These are phyloP conservation scores for Ceratobasidium theobromae DNA, from an alignment of 1,284 basidiomycete genomes.

Conservation along the genomic window DNA sequence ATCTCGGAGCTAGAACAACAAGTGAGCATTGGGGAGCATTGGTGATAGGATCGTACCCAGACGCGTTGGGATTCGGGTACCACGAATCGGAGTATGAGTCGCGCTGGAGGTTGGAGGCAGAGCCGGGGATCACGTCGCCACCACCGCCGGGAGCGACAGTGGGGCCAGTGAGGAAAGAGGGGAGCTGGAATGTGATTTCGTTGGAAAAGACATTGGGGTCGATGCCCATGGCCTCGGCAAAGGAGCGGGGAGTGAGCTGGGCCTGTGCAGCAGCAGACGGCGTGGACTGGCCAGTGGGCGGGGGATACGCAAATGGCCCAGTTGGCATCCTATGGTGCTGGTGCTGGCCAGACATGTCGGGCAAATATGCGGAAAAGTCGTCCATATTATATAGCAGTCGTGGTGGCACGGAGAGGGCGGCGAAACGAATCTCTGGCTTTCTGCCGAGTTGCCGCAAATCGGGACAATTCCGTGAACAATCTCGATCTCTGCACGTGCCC, in stretches of 20 bases:
- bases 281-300: conserved; percentile 8
- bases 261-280: conserved; percentile 5
- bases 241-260: conserved; percentile 1
- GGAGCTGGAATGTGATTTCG: conserved; percentile 43
- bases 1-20: neutral
- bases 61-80: conserved; percentile 43
- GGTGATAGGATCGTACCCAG: conserved; percentile 18
- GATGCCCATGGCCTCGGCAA: conserved; percentile 26
- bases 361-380: conserved; percentile 12
- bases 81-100: conserved; percentile 48
- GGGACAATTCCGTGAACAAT: conserved; percentile 6
- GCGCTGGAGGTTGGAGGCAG: conserved; percentile 46
- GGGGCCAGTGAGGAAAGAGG: conserved; percentile 49
- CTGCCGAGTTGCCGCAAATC: conserved; percentile 23
- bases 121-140: conserved; percentile 60
- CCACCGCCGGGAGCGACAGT: conserved; percentile 68
- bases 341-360: conserved; percentile 16
- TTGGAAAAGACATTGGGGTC: conserved; percentile 9
- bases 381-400: conserved; percentile 5
- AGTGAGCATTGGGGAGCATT: conserved; percentile 1
- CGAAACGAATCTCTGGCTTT: neutral
- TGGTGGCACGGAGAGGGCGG: conserved; percentile 19
- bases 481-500: neutral
- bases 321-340: conserved; percentile 16
- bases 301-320: conserved; percentile 14